Base-by-base conservation (phyloP, 257 asterid species). In the Rehmannia glutinosa region DNA sequence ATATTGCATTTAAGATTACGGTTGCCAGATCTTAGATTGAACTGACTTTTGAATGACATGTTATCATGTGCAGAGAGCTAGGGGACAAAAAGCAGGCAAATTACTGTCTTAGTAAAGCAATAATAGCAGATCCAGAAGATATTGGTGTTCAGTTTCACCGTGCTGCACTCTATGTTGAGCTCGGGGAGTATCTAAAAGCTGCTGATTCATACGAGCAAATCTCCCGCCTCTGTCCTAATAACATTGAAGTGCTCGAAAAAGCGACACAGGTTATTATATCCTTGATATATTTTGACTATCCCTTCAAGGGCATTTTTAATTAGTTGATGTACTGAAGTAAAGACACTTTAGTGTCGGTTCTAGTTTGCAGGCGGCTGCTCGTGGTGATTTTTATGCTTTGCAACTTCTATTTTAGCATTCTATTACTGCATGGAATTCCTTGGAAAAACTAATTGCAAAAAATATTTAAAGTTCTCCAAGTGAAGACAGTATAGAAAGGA, bases 111-210 rank as follows among this genome's bases (percentile, higher is more conserved):
- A 76, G 69, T 63, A 90, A 84, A 82, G 97, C 97, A 54, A 82
- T 90, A 73, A 62, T 77, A 73, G 97, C 94, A 65, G 93, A 87
- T 72, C 96, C 97, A 3, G 78, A 82, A 75, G 97, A 90, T 76
- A 68, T 77, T 64, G 78, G 66, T 66, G 87, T 90, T 68, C 85
- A 64, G 73, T 77, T 68, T 71, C 79, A 74, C 54, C 91, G 93
- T 52, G 97, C 97, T 32, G 80, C 83, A 30, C 80, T 85, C 58
- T 87, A 78, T 68, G 64, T 79, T 71, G 94, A 90, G 82, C 85
- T 81, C 16, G 82, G 87, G 63, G 89, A 86, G 73, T 74, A 70
- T 80, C 83, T 65, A 33, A 90, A 78, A 74, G 96, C 97, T 16
- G 96, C 97, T 61, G 94, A 83, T 58, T 75, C 89, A 2, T 87